A percentile compares a stretch with the other conserved stretches of the same genome.
These are phyloP conservation scores for Phytophthora brassicae DNA, from an alignment of 352 stramenopile species.

Conservation along the genomic window DNA sequence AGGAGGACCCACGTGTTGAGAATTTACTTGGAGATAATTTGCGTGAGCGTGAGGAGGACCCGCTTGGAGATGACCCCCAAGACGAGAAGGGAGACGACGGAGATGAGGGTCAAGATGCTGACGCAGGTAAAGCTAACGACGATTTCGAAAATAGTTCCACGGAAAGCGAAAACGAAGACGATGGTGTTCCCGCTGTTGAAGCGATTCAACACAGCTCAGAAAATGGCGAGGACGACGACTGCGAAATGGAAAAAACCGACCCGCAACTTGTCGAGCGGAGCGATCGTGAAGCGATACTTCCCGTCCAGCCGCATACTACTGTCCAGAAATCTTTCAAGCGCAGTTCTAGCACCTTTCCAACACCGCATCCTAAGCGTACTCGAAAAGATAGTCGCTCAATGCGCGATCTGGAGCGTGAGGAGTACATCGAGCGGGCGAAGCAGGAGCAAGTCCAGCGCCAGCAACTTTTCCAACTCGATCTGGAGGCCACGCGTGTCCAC, in stretches of 20 bases:
- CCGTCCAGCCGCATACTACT: background rate
- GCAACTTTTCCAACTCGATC: constrained; percentile 46
- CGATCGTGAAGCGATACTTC: background rate
- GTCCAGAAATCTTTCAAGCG: constrained; percentile 22
- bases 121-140: constrained; percentile 1
- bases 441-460: constrained; percentile 41
- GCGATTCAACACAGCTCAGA: constrained; percentile 8
- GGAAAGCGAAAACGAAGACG: constrained; percentile 11
- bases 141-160: constrained; percentile 14
- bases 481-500: constrained; percentile 45
- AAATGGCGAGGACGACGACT: constrained; percentile 2
- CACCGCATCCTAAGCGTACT: constrained; percentile 9
- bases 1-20: too few species aligned
- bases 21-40: too few species aligned
- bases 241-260: constrained; percentile 6
- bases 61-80: too few species aligned
- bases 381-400: background rate
- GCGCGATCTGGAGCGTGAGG: constrained; percentile 23
- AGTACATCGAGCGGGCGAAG: constrained; percentile 23
- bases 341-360: background rate
- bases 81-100: constrained; percentile 4
- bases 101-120: background rate
- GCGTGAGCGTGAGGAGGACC: too few species aligned
- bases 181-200: constrained; percentile 12
- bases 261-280: background rate